phyloP scores from a whole-genome alignment of 228 moss, liverwort and hornwort genomes.

The Sphagnum fallax region DNA sequence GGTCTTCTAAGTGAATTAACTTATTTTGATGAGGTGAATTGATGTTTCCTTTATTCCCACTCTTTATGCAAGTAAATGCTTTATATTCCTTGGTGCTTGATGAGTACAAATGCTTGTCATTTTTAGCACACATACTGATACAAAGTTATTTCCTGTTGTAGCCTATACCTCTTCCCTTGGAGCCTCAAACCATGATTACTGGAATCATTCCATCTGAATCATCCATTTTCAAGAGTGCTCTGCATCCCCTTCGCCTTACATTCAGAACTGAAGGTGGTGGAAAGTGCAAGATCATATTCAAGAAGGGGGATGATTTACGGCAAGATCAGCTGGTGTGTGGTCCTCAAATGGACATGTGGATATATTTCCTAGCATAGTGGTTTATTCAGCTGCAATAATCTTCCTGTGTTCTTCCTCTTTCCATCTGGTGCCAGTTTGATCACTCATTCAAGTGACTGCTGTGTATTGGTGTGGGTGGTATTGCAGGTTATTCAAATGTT shows the following conservation, averaged over 20 bases:
- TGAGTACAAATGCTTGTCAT: neutral
- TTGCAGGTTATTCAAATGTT: constrained; percentile 95
- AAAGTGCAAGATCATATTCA: constrained; percentile 91
- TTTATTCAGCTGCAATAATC: neutral
- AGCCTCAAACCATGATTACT: constrained; percentile 88
- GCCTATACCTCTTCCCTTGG: constrained; percentile 86
- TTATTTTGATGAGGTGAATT: constrained; percentile 82
- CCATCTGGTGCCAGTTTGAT: neutral
- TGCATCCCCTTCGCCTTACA: constrained; percentile 78
- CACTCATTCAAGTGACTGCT: neutral
- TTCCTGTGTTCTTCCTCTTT: neutral
- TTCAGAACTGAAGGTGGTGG: constrained; percentile 74
- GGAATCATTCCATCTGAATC: constrained; percentile 92
- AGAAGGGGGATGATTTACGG: constrained; percentile 94
- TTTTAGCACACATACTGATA: neutral
- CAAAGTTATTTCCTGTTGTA: constrained; percentile 8
- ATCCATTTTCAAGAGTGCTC: constrained; percentile 85
- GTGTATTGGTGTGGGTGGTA: neutral
- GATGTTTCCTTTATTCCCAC: neutral
- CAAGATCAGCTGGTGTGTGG: constrained; percentile 90
- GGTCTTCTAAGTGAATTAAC: constrained; percentile 96
- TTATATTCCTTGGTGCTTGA: too few relatives aligned
- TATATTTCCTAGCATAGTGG: neutral
- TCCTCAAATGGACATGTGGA: neutral
- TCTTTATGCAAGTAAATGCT: neutral